These are phyloP conservation scores for Helichrysum umbraculigerum DNA, from an alignment of 129 eudicot genomes.

Conservation along the genomic window DNA sequence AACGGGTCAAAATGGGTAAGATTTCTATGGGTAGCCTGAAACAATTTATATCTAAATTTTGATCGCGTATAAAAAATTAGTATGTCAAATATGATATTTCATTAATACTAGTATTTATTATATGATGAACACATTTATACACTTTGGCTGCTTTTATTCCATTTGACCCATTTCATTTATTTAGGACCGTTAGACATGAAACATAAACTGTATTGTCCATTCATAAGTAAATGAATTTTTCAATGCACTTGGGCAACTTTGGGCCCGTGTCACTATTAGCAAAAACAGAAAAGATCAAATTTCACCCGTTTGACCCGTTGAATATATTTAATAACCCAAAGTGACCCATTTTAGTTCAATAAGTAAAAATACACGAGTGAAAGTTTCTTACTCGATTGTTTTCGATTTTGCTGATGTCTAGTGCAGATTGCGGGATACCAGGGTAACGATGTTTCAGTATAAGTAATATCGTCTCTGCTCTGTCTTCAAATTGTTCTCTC, in stretches of 20 bases:
- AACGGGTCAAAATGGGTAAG: not conserved
- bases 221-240: not conserved
- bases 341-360: not conserved
- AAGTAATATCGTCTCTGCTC: conserved; percentile 83
- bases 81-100: not conserved
- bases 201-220: not conserved
- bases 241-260: not conserved
- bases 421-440: conserved; percentile 74
- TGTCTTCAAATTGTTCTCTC: conserved; percentile 89
- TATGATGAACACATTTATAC: not conserved
- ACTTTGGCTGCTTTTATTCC: not conserved
- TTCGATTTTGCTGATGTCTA: conserved; percentile 87
- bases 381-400: conserved; percentile 63
- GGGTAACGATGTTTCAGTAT: conserved; percentile 83
- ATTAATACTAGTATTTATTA: no score
- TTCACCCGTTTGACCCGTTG: not conserved
- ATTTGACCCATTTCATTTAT: not conserved
- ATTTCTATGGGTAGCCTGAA: not conserved
- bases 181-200: not conserved
- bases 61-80: not conserved
- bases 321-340: not conserved
- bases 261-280: not conserved
- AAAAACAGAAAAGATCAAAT: not conserved
- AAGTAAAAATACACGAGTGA: not conserved
- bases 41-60: not conserved